Base-by-base conservation (phyloP, 2,329 filamentous ascomycete species). In the Botrytis elliptica region DNA sequence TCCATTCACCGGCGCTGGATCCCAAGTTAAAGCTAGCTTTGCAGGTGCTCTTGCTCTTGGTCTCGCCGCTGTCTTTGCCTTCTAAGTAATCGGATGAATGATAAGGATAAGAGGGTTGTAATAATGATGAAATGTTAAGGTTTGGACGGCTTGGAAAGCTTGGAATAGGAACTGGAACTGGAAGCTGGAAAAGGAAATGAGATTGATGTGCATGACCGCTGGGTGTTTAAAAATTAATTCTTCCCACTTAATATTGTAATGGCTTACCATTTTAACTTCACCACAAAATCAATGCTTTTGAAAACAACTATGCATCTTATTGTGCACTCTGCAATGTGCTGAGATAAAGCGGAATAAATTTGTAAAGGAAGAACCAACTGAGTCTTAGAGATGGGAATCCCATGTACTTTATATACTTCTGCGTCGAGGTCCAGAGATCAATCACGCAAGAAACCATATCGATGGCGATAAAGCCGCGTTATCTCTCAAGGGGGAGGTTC, bases 1-100 rank as follows among this genome's bases (percentile, higher is more conserved):
- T 46, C 71, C 71, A 33, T 72, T 42, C 25, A 72, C 63, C 5
- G 71, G 71, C 18, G 40, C 63, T 60, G 71, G 71, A 25, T 14
- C 38, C 40, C 71, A 72, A 69, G 25, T 72, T 20, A 68, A 16
- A 46, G 71, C 59, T 9, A 64, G 71, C 29, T 10, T 68, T 22
- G 71, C 63, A 33, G 57, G 63, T 49, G 52, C 38, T 29, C 22
- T 72, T 49, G 29, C 52, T 22, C 38, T 72, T 22, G 63, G 49
- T 46, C 25, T 52, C 59, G 71, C 40, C 1, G 71, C 63, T 18
- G 10, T 60, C n/a, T 55, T 62, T 59, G 40, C 59, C 4, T 49
- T 72, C 40, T 68, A 68, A 22, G 49, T 10, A 18, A 68, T 36
- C n/a, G 16, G 5, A 42, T 5, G 9, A 40, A 42, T 57, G 66